Base-by-base conservation (phyloP, 805 yeast genomes). In the Candida fluviatilis region DNA sequence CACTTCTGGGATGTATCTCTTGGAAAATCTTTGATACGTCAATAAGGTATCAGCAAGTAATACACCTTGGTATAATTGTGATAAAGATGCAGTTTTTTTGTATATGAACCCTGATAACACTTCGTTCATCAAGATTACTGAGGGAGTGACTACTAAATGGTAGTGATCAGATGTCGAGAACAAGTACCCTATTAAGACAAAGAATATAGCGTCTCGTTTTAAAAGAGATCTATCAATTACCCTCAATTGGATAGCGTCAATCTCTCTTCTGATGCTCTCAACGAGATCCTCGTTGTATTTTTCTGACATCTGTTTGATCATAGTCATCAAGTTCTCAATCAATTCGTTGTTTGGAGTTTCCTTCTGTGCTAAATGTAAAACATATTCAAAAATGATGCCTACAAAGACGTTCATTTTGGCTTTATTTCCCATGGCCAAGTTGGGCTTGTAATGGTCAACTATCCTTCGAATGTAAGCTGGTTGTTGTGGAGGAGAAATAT, bases 131-230 rank as follows among this genome's bases (percentile, higher is more conserved):
- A 87, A 62, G 24, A 93, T 74, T 21, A 78, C 65, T 2, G 91
- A 74, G 3, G 97, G 96, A 0, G 96, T 90, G 4, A 82, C 90
- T 8, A 93, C 84, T 42, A 89, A 70, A 67, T 93, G 99, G 62
- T 85, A 91, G 55, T 88, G 90, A 67, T 93, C 99, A 0, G 99
- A 93, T 1, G 97, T 88, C 0, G 99, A 90, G 55, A 84, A 93
- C 4, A 89, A 56, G 38, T 73, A 68, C 5, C 97, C 97, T 40
- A 90, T 70, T 4, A 88, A 50, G 0, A 80, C 69, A 52, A 82
- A 85, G 42, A 84, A 76, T 4, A 86, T 60, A 41, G 88, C 60
- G 54, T 89, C 95, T 39, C 55, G 43, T 38, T 49, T 48, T 25
- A 24, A 24, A 14, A 54, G 37, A 8, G 19, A 13, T 19, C 18